Percentiles rank a stretch among this genome's conserved stretches.
phyloP scores from a whole-genome alignment of 192 early-diverging fungal genomes.

The Gryganskiella cystojenkinii region DNA sequence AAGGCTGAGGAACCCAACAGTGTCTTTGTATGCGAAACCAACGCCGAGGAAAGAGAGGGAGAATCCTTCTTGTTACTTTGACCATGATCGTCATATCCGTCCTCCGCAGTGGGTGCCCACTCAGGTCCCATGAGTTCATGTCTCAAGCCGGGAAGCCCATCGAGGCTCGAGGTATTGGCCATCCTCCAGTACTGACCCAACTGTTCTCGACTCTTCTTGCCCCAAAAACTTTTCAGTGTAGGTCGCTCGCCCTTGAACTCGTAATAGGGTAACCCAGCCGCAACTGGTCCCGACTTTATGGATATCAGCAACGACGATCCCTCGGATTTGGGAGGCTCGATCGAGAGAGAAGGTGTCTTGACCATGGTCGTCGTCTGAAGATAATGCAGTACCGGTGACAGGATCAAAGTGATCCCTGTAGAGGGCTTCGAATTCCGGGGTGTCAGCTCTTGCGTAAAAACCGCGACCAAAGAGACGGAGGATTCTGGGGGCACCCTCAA shows the following conservation, averaged over 20 bases:
- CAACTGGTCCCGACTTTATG: constrained; percentile 67
- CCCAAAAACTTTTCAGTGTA: constrained; percentile 56
- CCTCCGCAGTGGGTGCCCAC: neutral
- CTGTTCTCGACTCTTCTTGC: constrained; percentile 50
- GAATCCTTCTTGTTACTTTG: neutral
- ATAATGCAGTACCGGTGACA: no score
- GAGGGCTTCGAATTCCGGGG: constrained; percentile 55
- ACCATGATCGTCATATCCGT: neutral
- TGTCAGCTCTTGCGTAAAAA: constrained; percentile 50
- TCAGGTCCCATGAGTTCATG: constrained; percentile 29
- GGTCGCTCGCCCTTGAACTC: constrained; percentile 62
- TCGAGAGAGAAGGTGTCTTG: neutral
- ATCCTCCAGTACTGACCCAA: constrained; percentile 44
- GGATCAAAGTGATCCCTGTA: constrained; percentile 54
- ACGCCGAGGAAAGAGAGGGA: neutral
- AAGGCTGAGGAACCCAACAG: no score
- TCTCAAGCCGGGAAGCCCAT: constrained; percentile 64
- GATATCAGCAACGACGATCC: constrained; percentile 63
- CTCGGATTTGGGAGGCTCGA: constrained; percentile 45
- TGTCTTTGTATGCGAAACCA: neutral
- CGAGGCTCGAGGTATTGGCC: constrained; percentile 64
- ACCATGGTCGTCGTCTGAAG: no score
- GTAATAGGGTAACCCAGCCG: constrained; percentile 70
- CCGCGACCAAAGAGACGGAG: constrained; percentile 65
- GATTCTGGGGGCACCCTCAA: constrained; percentile 67